A percentile compares a stretch with the other conserved stretches of the same genome.
These are phyloP conservation scores for Venturia asperata DNA, from an alignment of 2,329 filamentous ascomycete species.

Conservation along the genomic window DNA sequence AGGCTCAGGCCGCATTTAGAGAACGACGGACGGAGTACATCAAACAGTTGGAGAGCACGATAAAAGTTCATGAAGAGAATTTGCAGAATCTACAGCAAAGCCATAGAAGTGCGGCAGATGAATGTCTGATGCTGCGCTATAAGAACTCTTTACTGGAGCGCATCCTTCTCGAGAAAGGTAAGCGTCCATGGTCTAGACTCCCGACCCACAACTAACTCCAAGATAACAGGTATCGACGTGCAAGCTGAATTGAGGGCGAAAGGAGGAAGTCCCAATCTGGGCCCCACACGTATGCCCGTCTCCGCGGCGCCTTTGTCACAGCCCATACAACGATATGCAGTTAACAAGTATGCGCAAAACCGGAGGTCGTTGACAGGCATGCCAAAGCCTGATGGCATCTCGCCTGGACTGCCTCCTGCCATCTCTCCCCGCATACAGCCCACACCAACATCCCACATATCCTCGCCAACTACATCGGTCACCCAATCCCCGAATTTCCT, in stretches of 20 bases:
- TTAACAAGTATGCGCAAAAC: conserved; percentile 39
- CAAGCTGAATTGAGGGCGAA: conserved; percentile 92
- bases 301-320: conserved; percentile 24
- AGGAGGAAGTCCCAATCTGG: conserved; percentile 76
- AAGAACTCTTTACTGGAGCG: conserved; percentile 96
- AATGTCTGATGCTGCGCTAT: conserved; percentile 96
- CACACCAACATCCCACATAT: conserved; percentile 72
- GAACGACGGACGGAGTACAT: conserved; percentile 98
- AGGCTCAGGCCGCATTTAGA: conserved; percentile 94
- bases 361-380: conserved; percentile 67
- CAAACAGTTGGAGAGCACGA: conserved; percentile 95
- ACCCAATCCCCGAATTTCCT: conserved; percentile 56
- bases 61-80: conserved; percentile 93
- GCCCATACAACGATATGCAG: conserved; percentile 19
- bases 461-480: conserved; percentile 53
- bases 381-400: conserved; percentile 57
- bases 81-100: conserved; percentile 88
- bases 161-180: conserved; percentile 93
- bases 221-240: conserved; percentile 75
- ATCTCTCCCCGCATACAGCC: conserved; percentile 67
- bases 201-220: conserved; percentile 16
- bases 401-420: conserved; percentile 35
- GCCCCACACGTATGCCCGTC: conserved; percentile 43
- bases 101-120: conserved; percentile 88
- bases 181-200: conserved; percentile 2